These are phyloP conservation scores for Ophiostoma ips DNA, from an alignment of 2,329 filamentous ascomycete species.

Conservation along the genomic window DNA sequence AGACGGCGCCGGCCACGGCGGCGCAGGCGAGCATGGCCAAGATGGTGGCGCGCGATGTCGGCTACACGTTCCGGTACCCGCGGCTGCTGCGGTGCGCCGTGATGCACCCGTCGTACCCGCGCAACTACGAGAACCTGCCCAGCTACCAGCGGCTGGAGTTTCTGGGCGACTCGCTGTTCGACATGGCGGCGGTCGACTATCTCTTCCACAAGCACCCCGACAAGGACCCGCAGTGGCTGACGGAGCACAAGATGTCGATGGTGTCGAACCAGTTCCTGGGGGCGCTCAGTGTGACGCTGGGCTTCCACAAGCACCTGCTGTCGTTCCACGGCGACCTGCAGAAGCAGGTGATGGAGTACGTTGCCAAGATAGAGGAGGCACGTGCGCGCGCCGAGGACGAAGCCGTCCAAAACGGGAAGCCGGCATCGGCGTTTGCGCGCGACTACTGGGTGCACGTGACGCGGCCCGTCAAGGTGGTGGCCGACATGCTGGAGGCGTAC, in stretches of 20 bases:
- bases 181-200: slow-evolving; percentile 72
- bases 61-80: slow-evolving; percentile 57
- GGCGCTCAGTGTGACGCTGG: slow-evolving; percentile 63
- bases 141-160: slow-evolving; percentile 89
- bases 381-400: slow-evolving; percentile 22
- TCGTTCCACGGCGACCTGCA: slow-evolving; percentile 32
- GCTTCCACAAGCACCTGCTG: slow-evolving; percentile 61
- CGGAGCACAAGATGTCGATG: slow-evolving; percentile 99
- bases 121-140: slow-evolving; percentile 62
- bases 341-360: slow-evolving; percentile 38
- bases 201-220: slow-evolving; percentile 64
- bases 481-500: slow-evolving; percentile 81
- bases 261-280: slow-evolving; percentile 91
- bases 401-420: slow-evolving; percentile 21
- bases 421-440: slow-evolving; percentile 28
- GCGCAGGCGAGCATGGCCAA: slow-evolving; percentile 54
- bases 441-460: slow-evolving; percentile 57
- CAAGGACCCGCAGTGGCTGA: slow-evolving; percentile 89
- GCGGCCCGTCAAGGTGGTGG: slow-evolving; percentile 58
- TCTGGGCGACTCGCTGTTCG: slow-evolving; percentile 74
- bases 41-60: slow-evolving; percentile 44
- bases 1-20: slow-evolving; percentile 45
- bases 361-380: slow-evolving; percentile 37
- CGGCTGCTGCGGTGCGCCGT: slow-evolving; percentile 73
- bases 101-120: slow-evolving; percentile 71